These are phyloP conservation scores for Wickerhamomyces kurtzmanii DNA, from an alignment of 805 yeast species.

Conservation along the genomic window DNA sequence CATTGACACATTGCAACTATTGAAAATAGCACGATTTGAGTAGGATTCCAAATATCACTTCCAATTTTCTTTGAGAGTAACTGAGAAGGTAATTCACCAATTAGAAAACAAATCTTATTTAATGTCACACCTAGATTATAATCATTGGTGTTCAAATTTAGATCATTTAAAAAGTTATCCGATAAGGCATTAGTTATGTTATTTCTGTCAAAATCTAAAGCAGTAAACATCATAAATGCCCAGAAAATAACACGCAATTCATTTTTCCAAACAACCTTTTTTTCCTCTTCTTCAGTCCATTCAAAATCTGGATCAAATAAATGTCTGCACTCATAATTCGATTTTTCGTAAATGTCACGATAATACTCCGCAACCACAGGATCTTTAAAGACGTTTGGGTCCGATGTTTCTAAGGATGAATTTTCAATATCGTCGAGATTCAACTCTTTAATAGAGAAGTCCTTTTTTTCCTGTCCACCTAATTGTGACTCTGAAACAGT, in stretches of 20 bases:
- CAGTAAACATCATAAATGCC: constrained; percentile 46
- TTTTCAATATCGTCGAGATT: too few relatives aligned
- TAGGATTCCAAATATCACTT: constrained; percentile 50
- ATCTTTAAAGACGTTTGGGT: constrained; percentile 22
- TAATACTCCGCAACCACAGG: constrained; percentile 38
- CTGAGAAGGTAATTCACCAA: constrained; percentile 55
- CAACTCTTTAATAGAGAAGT: too few relatives aligned
- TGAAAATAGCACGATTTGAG: constrained; percentile 45
- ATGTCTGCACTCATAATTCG: constrained; percentile 44
- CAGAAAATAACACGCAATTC: constrained; percentile 43
- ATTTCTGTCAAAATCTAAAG: constrained; percentile 46
- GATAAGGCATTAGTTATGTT: constrained; percentile 47
- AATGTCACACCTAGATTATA: constrained; percentile 50
- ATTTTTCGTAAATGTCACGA: constrained; percentile 31
- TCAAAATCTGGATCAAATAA: constrained; percentile 46
- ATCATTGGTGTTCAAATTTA: constrained; percentile 38
- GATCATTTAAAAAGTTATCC: constrained; percentile 40
- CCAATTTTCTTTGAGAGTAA: constrained; percentile 49
- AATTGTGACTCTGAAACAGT: too few relatives aligned
- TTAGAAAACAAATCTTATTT: constrained; percentile 36
- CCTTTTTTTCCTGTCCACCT: too few relatives aligned
- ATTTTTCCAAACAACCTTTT: constrained; percentile 31
- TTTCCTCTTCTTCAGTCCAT: constrained; percentile 44
- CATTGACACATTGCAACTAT: constrained; percentile 44
- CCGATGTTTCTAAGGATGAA: too few relatives aligned